phyloP scores from a whole-genome alignment of 176 grass and related monocot species.

The Musa beccarii region DNA sequence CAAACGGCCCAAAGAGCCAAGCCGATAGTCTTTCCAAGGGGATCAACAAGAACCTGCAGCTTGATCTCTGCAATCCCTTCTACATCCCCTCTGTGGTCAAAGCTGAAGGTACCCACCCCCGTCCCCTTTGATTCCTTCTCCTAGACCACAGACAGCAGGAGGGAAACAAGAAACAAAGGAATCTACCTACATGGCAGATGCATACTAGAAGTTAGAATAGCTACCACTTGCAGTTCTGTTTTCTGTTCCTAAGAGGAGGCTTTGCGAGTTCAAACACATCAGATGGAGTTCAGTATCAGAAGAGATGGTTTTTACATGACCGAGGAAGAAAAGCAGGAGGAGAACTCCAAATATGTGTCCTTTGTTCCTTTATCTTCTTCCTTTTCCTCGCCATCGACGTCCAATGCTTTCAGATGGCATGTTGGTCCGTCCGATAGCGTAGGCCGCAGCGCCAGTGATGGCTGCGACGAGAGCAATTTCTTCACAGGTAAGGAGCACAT shows the following conservation, averaged over 20 bases:
- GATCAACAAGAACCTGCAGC: background rate
- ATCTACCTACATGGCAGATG: background rate
- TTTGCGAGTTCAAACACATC: background rate
- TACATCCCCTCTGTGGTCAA: background rate
- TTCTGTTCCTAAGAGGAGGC: background rate
- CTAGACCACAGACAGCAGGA: background rate
- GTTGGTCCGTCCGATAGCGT: conserved; percentile 31
- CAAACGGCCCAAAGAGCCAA: background rate
- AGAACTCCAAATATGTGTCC: conserved; percentile 27
- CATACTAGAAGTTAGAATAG: background rate
- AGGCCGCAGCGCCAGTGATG: background rate
- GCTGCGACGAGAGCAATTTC: conserved; percentile 1
- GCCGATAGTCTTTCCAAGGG: background rate
- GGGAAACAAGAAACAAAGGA: background rate
- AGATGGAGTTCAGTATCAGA: conserved; percentile 14
- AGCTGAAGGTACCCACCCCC: background rate
- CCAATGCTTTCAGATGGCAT: conserved; percentile 16
- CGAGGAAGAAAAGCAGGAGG: background rate
- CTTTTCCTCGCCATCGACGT: conserved; percentile 14
- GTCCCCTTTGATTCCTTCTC: background rate
- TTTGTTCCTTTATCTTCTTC: conserved; percentile 38
- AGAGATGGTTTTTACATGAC: conserved; percentile 3
- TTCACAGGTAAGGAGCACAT: conserved; percentile 81
- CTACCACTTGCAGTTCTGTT: background rate
- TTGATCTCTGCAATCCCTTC: background rate